Percentiles rank a stretch among this genome's conserved stretches.
Conservation (phyloP, 306 rosid genomes). For the Begonia peltatifolia region DNA sequence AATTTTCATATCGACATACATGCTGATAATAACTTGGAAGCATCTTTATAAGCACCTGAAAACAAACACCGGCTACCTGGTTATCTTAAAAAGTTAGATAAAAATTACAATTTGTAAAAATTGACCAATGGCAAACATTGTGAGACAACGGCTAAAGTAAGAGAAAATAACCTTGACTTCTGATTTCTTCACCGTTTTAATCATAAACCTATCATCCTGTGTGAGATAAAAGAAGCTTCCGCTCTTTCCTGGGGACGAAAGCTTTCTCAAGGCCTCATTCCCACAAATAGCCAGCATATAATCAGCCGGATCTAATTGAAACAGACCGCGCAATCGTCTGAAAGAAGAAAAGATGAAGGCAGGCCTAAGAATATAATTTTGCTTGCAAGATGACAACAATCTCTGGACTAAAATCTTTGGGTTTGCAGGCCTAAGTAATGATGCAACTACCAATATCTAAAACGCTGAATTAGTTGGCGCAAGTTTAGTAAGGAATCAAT, state of each 20-base stretch:
- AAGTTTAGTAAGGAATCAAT: not conserved
- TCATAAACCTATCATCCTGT: constrained; percentile 91
- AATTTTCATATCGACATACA: constrained; percentile 47
- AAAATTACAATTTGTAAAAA: too few relatives aligned
- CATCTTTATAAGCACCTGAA: constrained; percentile 90
- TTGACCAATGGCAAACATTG: too few relatives aligned
- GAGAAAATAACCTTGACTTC: constrained; percentile 74
- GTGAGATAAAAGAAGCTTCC: constrained; percentile 90
- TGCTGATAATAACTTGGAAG: constrained; percentile 70
- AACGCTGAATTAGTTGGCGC: too few relatives aligned
- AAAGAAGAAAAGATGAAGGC: constrained; percentile 2
- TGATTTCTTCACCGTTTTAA: constrained; percentile 85
- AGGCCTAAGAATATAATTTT: not conserved
- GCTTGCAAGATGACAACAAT: too few relatives aligned
- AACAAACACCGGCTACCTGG: not conserved
- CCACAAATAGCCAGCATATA: constrained; percentile 94
- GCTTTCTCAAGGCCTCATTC: constrained; percentile 82
- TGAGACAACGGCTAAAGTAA: too few relatives aligned
- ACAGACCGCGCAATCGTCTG: constrained; percentile 70
- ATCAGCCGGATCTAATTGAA: constrained; percentile 84
- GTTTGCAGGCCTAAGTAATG: too few relatives aligned
- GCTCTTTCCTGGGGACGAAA: constrained; percentile 95
- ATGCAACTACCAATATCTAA: too few relatives aligned
- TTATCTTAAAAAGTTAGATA: too few relatives aligned
- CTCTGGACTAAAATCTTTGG: too few relatives aligned